A percentile compares a stretch with the other conserved stretches of the same genome.
Conservation (phyloP, 495 filamentous ascomycete species). For the Penicillium simplicissimum region DNA sequence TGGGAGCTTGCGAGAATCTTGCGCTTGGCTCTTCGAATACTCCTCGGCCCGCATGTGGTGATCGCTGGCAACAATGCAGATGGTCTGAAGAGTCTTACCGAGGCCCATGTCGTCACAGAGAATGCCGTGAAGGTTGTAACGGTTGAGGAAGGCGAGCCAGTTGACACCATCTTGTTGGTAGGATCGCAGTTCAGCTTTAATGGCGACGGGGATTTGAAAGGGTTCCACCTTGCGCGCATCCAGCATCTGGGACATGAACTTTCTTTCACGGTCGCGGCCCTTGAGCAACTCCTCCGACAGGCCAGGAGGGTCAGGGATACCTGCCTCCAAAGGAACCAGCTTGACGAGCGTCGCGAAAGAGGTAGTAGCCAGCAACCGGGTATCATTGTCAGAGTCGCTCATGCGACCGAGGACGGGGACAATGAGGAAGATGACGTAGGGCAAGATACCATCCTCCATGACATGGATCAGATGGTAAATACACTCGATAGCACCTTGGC, state of each 20-base stretch:
- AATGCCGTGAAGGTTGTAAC: slow-evolving; percentile 95
- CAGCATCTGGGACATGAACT: slow-evolving; percentile 95
- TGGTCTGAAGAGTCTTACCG: slow-evolving; percentile 93
- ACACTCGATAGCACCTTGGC: slow-evolving; percentile 91
- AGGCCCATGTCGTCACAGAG: slow-evolving; percentile 99
- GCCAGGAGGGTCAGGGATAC: slow-evolving; percentile 94
- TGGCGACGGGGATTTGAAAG: slow-evolving; percentile 90
- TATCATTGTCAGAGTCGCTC: slow-evolving; percentile 96
- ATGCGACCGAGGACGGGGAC: slow-evolving; percentile 98
- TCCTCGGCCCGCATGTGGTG: slow-evolving; percentile 92
- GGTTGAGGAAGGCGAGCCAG: slow-evolving; percentile 97
- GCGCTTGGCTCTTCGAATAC: slow-evolving; percentile 72
- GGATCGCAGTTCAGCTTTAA: slow-evolving; percentile 91
- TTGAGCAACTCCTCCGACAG: slow-evolving; percentile 83
- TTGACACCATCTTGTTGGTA: slow-evolving; percentile 99
- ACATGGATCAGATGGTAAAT: slow-evolving; percentile 96
- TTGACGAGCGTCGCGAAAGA: slow-evolving; percentile 97
- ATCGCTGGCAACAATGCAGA: slow-evolving; percentile 97
- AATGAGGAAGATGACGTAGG: slow-evolving; percentile 98
- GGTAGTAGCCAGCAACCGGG: slow-evolving; percentile 91
- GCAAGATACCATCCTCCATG: slow-evolving; percentile 94
- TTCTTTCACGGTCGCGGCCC: slow-evolving; percentile 88
- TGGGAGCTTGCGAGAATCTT: slow-evolving; percentile 76
- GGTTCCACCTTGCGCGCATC: slow-evolving; percentile 94
- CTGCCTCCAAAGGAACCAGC: slow-evolving; percentile 96